Evolutionary conservation across 495 filamentous ascomycete species (phyloP), one percentile per base, ranked within the genome.

Genomic region (Neurospora sp.): DNA sequence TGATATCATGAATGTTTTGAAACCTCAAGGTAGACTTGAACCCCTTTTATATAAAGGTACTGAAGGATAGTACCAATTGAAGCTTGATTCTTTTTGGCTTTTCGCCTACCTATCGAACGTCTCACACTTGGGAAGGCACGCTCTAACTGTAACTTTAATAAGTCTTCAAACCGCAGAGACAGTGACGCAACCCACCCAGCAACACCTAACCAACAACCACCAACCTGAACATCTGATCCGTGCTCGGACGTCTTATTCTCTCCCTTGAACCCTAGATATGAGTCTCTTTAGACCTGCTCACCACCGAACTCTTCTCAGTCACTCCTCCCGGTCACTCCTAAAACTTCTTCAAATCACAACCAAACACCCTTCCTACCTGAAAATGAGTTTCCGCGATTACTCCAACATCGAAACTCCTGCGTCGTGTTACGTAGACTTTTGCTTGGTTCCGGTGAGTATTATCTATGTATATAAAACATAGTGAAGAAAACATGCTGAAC

Each of bases 361-460:
- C 45, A 5, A 19, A 11, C 21, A 54, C 10, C 54, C 54, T 62
- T 31, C 13, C 28, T 62, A 31, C 6, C 28, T 8, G 13, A 62
- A 62, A 19, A 62, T 62, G 54, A 62, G 54, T 62, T 34, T 62
- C 54, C 54, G 24, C 28, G 84, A 85, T 42, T 83, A 85, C 73
- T 72, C 78, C 5, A 76, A 76, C 10, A 81, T 92, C 70, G 82
- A 85, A 9, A 94, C 92, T 0, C 92, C 92, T 4, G 80, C 84
- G 17, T 79, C 82, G 71, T 94, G 92, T 82, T 87, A 89, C 38
- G 93, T 89, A 4, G 93, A 97, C 78, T 95, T 96, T 78, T 96
- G 93, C 80, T 82, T 96, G 70, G 89, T 96, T 75, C 93, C 93
- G 0, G 91, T 94, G 80, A 70, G 87, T 83, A 21, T 11, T 21